These are phyloP conservation scores for Fomitopsis serialis DNA, from an alignment of 768 basidiomycete genomes.

Conservation along the genomic window DNA sequence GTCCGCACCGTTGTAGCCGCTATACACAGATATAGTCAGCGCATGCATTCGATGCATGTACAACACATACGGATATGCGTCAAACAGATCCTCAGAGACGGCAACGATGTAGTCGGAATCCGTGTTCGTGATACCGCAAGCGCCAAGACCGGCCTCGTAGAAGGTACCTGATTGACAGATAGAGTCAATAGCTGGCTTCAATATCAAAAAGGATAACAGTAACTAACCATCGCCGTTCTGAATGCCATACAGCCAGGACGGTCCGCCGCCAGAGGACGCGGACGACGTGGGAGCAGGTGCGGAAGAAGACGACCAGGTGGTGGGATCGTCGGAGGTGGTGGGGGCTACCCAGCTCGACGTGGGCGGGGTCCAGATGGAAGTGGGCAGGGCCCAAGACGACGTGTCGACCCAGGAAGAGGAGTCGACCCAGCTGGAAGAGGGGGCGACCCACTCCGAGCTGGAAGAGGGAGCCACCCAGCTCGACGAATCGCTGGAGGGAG, in stretches of 20 bases:
- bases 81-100: constrained; percentile 50
- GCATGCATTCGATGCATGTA: background rate
- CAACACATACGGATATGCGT: constrained; percentile 49
- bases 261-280: constrained; percentile 5
- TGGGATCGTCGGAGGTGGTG: constrained; percentile 2
- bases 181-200: background rate
- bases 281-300: constrained; percentile 16
- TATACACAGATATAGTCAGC: constrained; percentile 19
- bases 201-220: too few relatives aligned
- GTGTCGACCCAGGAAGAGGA: constrained; percentile 4
- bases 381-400: constrained; percentile 2
- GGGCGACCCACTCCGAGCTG: background rate
- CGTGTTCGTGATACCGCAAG: constrained; percentile 55
- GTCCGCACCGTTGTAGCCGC: constrained; percentile 51
- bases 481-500: constrained; percentile 6
- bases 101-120: constrained; percentile 53
- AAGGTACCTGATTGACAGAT: constrained; percentile 37
- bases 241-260: constrained; percentile 8
- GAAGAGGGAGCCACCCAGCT: constrained; percentile 2
- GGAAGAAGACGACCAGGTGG: constrained; percentile 4
- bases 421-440: constrained; percentile 4
- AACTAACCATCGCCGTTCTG: constrained; percentile 22
- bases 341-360: background rate
- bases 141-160: constrained; percentile 55
- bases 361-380: constrained; percentile 6